Conservation (phyloP, 371 early-diverging fungal species). For the Apophysomyces sp. region DNA sequence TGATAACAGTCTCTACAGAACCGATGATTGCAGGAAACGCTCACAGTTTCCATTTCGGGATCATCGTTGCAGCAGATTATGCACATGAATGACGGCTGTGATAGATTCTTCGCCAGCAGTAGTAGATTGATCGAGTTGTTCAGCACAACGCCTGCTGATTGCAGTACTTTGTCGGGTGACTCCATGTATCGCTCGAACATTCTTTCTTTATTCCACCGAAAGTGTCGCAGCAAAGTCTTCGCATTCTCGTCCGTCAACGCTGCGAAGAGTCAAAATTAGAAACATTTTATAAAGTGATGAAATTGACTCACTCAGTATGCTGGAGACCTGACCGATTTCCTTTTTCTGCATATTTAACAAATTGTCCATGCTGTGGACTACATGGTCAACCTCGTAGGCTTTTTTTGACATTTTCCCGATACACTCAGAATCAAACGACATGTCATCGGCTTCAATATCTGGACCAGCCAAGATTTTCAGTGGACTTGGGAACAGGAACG, state of each 20-base stretch:
- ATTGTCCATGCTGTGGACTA: conserved; percentile 22
- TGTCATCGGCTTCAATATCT: conserved; percentile 38
- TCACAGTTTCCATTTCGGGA: conserved; percentile 58
- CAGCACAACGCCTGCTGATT: conserved; percentile 71
- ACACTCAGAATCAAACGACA: conserved; percentile 34
- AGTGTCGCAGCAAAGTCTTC: conserved; percentile 73
- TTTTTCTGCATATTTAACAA: conserved; percentile 36
- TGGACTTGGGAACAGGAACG: not conserved
- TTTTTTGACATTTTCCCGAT: conserved; percentile 30
- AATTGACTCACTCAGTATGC: conserved; percentile 34
- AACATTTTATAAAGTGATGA: not conserved
- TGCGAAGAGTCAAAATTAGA: not conserved
- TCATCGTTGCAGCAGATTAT: conserved; percentile 84
- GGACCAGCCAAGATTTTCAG: not conserved
- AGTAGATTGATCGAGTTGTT: conserved; percentile 20
- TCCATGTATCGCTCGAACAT: conserved; percentile 90
- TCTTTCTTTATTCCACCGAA: conserved; percentile 92
- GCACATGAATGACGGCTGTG: conserved; percentile 70
- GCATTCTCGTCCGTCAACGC: conserved; percentile 64
- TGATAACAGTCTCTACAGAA: conserved; percentile 88
- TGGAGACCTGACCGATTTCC: conserved; percentile 45
- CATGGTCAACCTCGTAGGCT: conserved; percentile 43
- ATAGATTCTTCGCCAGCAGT: conserved; percentile 26
- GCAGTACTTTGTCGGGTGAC: conserved; percentile 63
- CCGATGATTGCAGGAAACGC: conserved; percentile 81